Evolutionary conservation across 371 early-diverging fungal species (phyloP), one percentile per base, ranked within the genome.

Genomic region (Mortierella sp.): DNA sequence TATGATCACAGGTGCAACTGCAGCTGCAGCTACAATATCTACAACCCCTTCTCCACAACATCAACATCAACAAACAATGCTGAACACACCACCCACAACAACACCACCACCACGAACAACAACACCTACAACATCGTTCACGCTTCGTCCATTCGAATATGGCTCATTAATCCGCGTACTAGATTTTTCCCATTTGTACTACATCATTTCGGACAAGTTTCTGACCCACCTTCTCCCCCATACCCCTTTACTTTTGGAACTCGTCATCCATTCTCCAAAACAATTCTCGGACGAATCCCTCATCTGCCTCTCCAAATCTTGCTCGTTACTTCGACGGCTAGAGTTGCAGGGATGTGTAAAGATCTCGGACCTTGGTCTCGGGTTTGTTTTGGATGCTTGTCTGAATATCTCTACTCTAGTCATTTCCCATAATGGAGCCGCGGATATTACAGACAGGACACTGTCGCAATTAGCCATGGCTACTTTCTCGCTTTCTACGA

Each of bases 131-230:
- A 45, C 16, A 38, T 32, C n/a, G 32, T 33, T 21, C 55, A 10
- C 22, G 38, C 7, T 64, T 22, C 41, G 5, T 8, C 57, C 61
- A 24, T 36, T 57, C 52, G 13, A 4, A 21, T 83, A 83, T 9
- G 69, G 74, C 43, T 3, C 19, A 0, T 36, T 69, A 1, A 65
- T 83, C 60, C 70, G 65, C 6, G 61, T 40, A 1, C 72, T 83
- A 10, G 63, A 83, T 68, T 83, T 83, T 41, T 70, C 78, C 0
- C 47, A 63, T 9, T 65, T 83, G 9, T 67, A 83, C 69, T 77
- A 83, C 59, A 74, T 83, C 43, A 38, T 83, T 67, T 77, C 77
- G 13, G 83, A 83, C 63, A 28, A 24, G 10, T 69, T 83, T 63
- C 57, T 83, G 6, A 33, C 52, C 10, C 58, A 64, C n/a, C 69